Evolutionary conservation across 2,329 filamentous ascomycete genomes (phyloP).

Genomic region (Fusarium pseudocircinatum): DNA sequence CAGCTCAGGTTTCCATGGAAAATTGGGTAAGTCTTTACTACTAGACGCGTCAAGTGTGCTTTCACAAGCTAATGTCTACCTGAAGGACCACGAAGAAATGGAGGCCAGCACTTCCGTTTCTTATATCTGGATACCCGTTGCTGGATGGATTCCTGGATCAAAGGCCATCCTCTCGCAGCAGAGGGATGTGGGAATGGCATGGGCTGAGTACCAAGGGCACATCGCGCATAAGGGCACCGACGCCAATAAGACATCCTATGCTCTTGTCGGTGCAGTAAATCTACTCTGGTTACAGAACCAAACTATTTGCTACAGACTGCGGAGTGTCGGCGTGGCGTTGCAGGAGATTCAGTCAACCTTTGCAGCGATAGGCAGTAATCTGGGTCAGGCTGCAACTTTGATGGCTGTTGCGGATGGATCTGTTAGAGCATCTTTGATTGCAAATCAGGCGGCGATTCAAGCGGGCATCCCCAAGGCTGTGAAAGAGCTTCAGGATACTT

Average conservation of each 20-base stretch:
- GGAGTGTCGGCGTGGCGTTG: rapidly evolving
- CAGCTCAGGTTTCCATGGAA: rapidly evolving
- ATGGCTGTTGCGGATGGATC: neutral
- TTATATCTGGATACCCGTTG: rapidly evolving
- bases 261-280: rapidly evolving
- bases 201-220: neutral
- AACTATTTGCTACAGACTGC: rapidly evolving
- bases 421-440: rapidly evolving
- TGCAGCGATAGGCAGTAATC: rapidly evolving
- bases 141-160: rapidly evolving
- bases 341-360: rapidly evolving
- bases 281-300: rapidly evolving
- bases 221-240: rapidly evolving
- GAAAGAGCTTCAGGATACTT: neutral
- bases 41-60: no score
- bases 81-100: no score
- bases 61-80: no score
- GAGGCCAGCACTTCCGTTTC: no score
- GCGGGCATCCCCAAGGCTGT: rapidly evolving
- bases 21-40: neutral
- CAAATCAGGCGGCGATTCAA: neutral
- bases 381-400: rapidly evolving
- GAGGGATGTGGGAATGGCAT: rapidly evolving
- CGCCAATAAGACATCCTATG: neutral
- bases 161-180: rapidly evolving